A percentile compares a stretch with the other conserved stretches of the same genome.
phyloP scores from a whole-genome alignment of 2,329 filamentous ascomycete genomes.

The Pseudonectria foliicola region DNA sequence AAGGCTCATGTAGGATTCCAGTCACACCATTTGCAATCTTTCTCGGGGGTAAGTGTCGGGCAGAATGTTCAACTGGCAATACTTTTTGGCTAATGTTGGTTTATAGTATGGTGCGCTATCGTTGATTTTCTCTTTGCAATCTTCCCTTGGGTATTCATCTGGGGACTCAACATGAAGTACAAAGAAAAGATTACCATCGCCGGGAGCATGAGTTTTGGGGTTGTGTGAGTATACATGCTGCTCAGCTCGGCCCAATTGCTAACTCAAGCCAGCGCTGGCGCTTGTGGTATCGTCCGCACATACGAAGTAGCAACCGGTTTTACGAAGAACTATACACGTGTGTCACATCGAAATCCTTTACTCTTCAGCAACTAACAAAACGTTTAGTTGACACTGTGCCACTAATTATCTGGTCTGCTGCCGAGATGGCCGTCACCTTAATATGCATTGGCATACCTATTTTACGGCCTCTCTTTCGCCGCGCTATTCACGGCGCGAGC shows the following conservation, averaged over 20 bases:
- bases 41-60: slow-evolving; percentile 13
- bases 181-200: slow-evolving; percentile 35
- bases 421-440: slow-evolving; percentile 30
- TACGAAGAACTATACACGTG: slow-evolving; percentile 10
- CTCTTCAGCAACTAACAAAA: neutral
- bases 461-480: slow-evolving; percentile 28
- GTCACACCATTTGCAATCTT: slow-evolving; percentile 12
- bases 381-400: slow-evolving; percentile 26
- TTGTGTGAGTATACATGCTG: slow-evolving; percentile 25
- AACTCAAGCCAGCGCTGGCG: slow-evolving; percentile 7
- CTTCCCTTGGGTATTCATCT: slow-evolving; percentile 36
- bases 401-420: slow-evolving; percentile 30
- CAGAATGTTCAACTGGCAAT: neutral
- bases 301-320: slow-evolving; percentile 9
- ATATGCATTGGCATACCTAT: slow-evolving; percentile 33
- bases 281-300: slow-evolving; percentile 10
- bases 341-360: neutral
- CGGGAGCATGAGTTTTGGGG: slow-evolving; percentile 32
- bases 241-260: too few relatives aligned
- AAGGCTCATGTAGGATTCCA: slow-evolving; percentile 11
- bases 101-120: slow-evolving; percentile 15
- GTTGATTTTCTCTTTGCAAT: slow-evolving; percentile 32
- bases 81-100: neutral
- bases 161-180: slow-evolving; percentile 35
- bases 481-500: slow-evolving; percentile 8